Evolutionary conservation across 257 asterid genomes (phyloP).

Genomic region (Jaltomata sinuosa): DNA sequence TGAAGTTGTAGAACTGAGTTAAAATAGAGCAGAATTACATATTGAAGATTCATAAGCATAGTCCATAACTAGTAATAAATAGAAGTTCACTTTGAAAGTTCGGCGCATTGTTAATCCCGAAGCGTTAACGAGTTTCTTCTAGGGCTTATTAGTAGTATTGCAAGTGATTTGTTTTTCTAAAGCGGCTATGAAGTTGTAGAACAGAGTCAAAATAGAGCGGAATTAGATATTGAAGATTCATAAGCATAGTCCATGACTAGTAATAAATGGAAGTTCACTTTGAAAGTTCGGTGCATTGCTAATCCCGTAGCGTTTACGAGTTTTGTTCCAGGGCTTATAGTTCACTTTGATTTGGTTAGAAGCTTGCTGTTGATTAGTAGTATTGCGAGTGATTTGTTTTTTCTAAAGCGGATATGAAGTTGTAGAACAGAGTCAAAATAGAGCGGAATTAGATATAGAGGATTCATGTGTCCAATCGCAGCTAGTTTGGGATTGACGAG

Average conservation of each 20-base stretch:
- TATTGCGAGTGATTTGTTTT: too few relatives aligned
- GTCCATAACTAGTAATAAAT: not conserved
- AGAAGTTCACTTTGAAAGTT: too few relatives aligned
- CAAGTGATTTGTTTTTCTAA: not conserved
- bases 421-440: not conserved
- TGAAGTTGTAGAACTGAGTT: not conserved
- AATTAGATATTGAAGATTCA: not conserved
- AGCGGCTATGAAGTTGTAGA: not conserved
- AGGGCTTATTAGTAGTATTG: too few relatives aligned
- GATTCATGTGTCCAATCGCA: not conserved
- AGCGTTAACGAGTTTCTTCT: too few relatives aligned
- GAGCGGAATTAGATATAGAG: not conserved
- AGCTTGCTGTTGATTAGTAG: not conserved
- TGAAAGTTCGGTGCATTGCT: too few relatives aligned
- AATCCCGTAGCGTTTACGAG: not conserved
- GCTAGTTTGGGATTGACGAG: not conserved
- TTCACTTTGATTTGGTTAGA: not conserved
- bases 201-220: not conserved
- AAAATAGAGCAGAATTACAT: not conserved
- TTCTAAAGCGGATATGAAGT: not conserved
- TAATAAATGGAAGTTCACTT: too few relatives aligned
- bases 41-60: not conserved
- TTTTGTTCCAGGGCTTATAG: not conserved
- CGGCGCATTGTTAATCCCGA: too few relatives aligned
- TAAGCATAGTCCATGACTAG: not conserved